Conservation (phyloP, 805 yeast species). For the Starmerella sp. region DNA sequence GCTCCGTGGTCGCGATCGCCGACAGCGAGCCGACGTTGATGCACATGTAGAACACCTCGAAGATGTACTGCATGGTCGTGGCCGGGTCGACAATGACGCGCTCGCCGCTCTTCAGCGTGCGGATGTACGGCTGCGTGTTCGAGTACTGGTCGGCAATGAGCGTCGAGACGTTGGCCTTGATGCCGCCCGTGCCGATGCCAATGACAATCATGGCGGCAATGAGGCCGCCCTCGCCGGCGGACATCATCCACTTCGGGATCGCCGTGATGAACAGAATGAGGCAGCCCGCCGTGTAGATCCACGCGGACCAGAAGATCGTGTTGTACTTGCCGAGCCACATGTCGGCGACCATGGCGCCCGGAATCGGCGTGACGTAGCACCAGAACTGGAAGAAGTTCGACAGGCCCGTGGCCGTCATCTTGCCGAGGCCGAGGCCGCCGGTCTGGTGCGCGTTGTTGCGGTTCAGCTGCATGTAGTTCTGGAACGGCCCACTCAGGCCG, state of each 20-base stretch:
- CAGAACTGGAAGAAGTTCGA: slow-evolving; percentile 69
- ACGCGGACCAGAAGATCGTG: slow-evolving; percentile 52
- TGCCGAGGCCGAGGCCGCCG: slow-evolving; percentile 42
- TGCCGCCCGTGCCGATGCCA: slow-evolving; percentile 73
- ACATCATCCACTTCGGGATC: slow-evolving; percentile 43
- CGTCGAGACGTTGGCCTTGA: slow-evolving; percentile 65
- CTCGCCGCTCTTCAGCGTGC: slow-evolving; percentile 49
- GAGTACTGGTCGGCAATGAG: slow-evolving; percentile 67
- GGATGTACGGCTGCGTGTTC: slow-evolving; percentile 47
- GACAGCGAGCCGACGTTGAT: slow-evolving; percentile 67
- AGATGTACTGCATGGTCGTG: slow-evolving; percentile 59
- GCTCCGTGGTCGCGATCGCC: slow-evolving; percentile 64
- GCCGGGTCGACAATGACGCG: slow-evolving; percentile 60
- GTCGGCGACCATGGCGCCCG: slow-evolving; percentile 68
- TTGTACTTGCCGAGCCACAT: slow-evolving; percentile 61
- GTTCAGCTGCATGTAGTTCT: slow-evolving; percentile 57
- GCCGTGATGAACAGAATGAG: slow-evolving; percentile 59
- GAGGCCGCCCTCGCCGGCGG: slow-evolving; percentile 53
- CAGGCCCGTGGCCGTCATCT: slow-evolving; percentile 57
- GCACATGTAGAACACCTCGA: slow-evolving; percentile 65
- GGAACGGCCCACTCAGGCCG: slow-evolving; percentile 65
- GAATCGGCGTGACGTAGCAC: slow-evolving; percentile 70
- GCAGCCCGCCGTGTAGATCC: slow-evolving; percentile 50
- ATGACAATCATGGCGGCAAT: slow-evolving; percentile 45
- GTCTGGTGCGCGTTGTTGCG: slow-evolving; percentile 28